Base-by-base conservation (phyloP, 495 filamentous ascomycete species). In the Xylaria acuta region DNA sequence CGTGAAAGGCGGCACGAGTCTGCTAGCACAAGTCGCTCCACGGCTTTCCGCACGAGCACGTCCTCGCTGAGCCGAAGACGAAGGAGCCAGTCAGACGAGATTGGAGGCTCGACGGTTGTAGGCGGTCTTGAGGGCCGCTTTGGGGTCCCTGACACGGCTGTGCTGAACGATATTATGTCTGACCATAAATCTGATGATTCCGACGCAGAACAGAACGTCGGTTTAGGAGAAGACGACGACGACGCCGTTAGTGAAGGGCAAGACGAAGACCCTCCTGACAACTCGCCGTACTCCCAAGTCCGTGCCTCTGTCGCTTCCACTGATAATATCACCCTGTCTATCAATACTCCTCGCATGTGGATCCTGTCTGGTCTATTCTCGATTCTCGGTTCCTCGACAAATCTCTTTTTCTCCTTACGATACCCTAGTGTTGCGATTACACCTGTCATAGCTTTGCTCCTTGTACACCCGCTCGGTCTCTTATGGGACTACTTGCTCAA, bases 341-440 rank as follows among this genome's bases (percentile, higher is more conserved):
- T 95, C 65, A 95, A 93, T 80, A 96, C 94, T 2, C 90, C 93
- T 22, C 92, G 93, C 45, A 97, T 96, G 93, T 96, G 93, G 94
- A 79, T 86, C 1, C 76, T 96, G 22, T 93, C 93, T 27, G 84
- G 92, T 8, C 75, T 96, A 16, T 97, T 95, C 77, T 90, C 93
- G 11, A 81, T 96, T 40, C 83, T 95, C 27, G 93, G 93, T 60
- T 94, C 92, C 45, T 91, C 92, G 3, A 94, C 92, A 49, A 96
- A 95, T 80, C 82, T 95, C 38, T 94, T 96, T 79, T 93, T 96
- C 82, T 90, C 91, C 43, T 81, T 96, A 72, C 87, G 93, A 83
- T 96, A 95, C 82, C 93, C 93, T 41, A 94, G 92, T 76, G 92
- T 96, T 78, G 89, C 91, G 25, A 95, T 96, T 75, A 94, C 92